A percentile compares a stretch with the other conserved stretches of the same genome.
These are phyloP conservation scores for Ceratocystis papillata DNA, from an alignment of 2,329 filamentous ascomycete species.

Conservation along the genomic window DNA sequence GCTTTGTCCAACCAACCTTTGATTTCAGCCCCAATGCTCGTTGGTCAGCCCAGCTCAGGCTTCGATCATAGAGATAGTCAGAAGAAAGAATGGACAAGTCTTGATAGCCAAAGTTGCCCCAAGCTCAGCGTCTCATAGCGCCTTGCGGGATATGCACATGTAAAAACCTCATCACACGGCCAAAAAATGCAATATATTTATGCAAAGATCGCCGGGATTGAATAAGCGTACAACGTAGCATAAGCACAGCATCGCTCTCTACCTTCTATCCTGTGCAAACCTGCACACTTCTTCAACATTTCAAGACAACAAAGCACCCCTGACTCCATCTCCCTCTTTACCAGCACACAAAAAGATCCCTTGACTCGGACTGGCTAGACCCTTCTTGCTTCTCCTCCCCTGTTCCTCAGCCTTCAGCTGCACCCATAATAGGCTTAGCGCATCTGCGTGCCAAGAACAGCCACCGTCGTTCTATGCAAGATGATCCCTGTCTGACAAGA, in stretches of 20 bases:
- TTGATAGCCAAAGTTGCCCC: too few species aligned
- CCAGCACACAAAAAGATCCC: neutral
- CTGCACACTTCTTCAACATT: too few species aligned
- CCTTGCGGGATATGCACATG: too few species aligned
- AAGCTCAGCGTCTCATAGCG: too few species aligned
- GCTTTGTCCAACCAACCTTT: neutral
- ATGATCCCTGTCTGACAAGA: slow-evolving; percentile 2
- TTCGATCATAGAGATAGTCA: too few species aligned
- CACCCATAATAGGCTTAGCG: neutral
- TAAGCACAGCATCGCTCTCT: too few species aligned
- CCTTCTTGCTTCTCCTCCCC: neutral
- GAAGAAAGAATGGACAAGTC: too few species aligned
- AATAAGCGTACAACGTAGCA: too few species aligned
- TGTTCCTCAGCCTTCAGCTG: slow-evolving; percentile 8
- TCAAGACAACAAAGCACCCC: too few species aligned
- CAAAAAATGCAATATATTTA: neutral
- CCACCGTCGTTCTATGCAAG: neutral
- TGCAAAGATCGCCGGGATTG: neutral
- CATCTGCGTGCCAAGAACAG: slow-evolving; percentile 6
- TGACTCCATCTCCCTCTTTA: neutral
- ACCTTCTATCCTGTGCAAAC: too few species aligned
- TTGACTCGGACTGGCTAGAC: neutral
- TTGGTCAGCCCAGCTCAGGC: neutral
- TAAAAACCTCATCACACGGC: neutral
- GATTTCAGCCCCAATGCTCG: too few species aligned